These are phyloP conservation scores for Cryomyces antarcticus DNA, from an alignment of 495 filamentous ascomycete species.

Conservation along the genomic window DNA sequence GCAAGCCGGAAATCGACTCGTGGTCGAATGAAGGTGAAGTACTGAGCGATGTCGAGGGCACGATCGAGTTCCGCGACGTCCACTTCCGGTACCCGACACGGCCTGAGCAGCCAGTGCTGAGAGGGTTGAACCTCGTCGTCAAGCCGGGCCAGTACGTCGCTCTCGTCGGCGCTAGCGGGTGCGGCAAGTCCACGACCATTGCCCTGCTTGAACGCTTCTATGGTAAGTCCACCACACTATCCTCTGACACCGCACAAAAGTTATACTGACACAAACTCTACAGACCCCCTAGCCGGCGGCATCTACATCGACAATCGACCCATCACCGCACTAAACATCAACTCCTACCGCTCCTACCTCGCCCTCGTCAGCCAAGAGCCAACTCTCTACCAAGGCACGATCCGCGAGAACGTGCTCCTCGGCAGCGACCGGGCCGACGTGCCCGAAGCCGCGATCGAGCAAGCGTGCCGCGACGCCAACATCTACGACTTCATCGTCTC, in stretches of 20 bases:
- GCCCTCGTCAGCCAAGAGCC: conserved; percentile 76
- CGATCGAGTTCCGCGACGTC: conserved; percentile 24
- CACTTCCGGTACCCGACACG: conserved; percentile 49
- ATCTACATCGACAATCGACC: conserved; percentile 56
- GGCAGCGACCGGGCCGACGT: conserved; percentile 42
- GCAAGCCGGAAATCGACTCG: conserved; percentile 54
- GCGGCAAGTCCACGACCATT: conserved; percentile 42
- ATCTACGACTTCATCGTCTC: conserved; percentile 82
- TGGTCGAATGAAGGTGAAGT: conserved; percentile 58
- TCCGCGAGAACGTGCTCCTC: conserved; percentile 65
- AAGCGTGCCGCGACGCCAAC: conserved; percentile 72
- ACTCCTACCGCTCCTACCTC: conserved; percentile 53
- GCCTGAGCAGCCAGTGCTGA: conserved; percentile 33
- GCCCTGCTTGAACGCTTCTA: conserved; percentile 40
- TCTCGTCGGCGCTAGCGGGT: conserved; percentile 38
- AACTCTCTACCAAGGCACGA: conserved; percentile 67
- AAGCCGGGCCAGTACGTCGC: conserved; percentile 36
- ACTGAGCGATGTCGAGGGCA: conserved; percentile 37
- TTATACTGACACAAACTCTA: too few species aligned
- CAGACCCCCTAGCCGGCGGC: conserved; percentile 48
- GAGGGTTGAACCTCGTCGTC: conserved; percentile 29
- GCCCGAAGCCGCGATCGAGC: conserved; percentile 44
- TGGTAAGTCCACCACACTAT: neutral
- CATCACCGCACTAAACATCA: conserved; percentile 54
- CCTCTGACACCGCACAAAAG: too few species aligned